Conservation (phyloP, 2,329 filamentous ascomycete species). For the Venturia effusa region DNA sequence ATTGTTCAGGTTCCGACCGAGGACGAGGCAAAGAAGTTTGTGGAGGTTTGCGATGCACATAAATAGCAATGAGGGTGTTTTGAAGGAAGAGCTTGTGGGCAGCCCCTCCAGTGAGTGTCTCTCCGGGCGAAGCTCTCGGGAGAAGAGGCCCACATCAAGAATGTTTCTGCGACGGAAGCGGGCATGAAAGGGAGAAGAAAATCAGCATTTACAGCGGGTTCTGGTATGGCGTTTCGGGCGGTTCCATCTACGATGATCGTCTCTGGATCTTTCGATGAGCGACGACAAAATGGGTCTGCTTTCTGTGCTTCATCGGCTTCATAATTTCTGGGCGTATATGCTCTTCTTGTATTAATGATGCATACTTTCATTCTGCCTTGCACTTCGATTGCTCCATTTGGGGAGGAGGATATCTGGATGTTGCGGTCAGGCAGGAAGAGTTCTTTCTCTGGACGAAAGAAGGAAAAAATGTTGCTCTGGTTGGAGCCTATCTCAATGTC, state of each 20-base stretch:
- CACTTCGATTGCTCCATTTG: neutral
- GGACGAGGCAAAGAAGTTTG: neutral
- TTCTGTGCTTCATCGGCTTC: neutral
- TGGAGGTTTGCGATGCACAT: conserved; percentile 6
- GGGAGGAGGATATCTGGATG: neutral
- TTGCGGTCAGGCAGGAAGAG: neutral
- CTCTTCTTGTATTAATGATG: neutral
- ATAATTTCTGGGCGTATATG: neutral
- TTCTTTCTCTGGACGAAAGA: neutral
- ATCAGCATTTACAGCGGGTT: neutral
- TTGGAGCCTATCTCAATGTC: no score
- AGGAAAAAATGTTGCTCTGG: no score
- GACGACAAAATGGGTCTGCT: neutral
- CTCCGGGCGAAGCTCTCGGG: neutral
- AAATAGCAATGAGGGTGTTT: neutral
- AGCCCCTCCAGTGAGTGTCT: neutral
- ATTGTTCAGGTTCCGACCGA: neutral
- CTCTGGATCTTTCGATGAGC: neutral
- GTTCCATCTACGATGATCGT: neutral
- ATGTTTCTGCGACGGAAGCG: neutral
- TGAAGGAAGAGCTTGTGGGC: neutral
- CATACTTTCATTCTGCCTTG: neutral
- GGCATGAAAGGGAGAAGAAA: neutral
- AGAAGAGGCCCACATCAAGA: no score
- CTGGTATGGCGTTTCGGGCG: neutral